These are phyloP conservation scores for Wickerhamiella cacticola DNA, from an alignment of 805 yeast species.

Conservation along the genomic window DNA sequence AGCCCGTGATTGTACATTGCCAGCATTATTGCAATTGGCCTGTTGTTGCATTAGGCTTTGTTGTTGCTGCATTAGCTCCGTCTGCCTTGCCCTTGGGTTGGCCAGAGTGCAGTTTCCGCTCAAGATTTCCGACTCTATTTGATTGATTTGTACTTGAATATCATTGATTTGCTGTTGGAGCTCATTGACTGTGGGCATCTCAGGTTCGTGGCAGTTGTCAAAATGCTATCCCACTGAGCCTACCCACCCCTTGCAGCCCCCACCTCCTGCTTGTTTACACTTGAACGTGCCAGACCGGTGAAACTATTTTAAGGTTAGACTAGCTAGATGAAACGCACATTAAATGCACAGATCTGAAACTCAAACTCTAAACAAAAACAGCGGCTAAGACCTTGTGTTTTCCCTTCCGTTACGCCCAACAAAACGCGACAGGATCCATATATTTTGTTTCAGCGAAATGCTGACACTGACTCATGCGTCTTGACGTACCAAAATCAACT, in stretches of 20 bases:
- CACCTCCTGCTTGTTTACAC: no score
- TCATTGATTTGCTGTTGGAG: slow-evolving; percentile 3
- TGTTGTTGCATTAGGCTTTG: not conserved
- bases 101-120: not conserved
- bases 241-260: no score
- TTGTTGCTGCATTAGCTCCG: not conserved
- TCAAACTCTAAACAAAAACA: no score
- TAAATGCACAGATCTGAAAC: not conserved
- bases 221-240: no score
- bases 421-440: not conserved
- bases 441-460: not conserved
- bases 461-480: slow-evolving; percentile 12
- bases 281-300: no score
- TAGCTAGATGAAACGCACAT: not conserved
- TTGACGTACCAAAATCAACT: slow-evolving; percentile 19
- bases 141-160: not conserved
- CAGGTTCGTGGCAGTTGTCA: no score
- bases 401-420: not conserved
- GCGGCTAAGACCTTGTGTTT: no score
- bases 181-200: not conserved
- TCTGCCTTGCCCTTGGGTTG: not conserved
- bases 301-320: not conserved
- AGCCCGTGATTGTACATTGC: no score
- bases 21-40: no score
- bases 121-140: not conserved